A percentile compares a stretch with the other conserved stretches of the same genome.
These are phyloP conservation scores for Diddensiella caesifluorescens DNA, from an alignment of 805 yeast species.

Conservation along the genomic window DNA sequence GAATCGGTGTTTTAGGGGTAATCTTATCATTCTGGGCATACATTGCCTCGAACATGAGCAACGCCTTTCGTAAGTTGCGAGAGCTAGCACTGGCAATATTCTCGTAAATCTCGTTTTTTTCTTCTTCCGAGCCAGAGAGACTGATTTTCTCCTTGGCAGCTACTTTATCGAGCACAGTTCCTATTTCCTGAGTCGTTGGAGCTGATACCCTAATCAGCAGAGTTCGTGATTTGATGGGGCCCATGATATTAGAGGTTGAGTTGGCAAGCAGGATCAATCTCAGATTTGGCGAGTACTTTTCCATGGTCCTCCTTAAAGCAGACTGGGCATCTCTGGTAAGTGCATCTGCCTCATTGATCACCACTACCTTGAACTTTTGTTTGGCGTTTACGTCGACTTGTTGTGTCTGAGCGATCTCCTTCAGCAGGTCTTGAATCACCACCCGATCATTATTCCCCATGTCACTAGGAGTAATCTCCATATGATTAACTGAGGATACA, in stretches of 20 bases:
- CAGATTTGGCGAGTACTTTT: slow-evolving; percentile 82
- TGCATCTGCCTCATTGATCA: slow-evolving; percentile 88
- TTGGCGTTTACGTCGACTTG: slow-evolving; percentile 72
- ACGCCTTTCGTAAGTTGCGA: slow-evolving; percentile 71
- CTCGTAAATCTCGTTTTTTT: slow-evolving; percentile 40
- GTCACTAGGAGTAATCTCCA: slow-evolving; percentile 95
- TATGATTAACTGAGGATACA: slow-evolving; percentile 83
- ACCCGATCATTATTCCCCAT: slow-evolving; percentile 94
- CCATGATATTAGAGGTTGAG: slow-evolving; percentile 84
- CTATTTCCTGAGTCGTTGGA: slow-evolving; percentile 60
- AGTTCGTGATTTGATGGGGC: slow-evolving; percentile 93
- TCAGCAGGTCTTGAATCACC: slow-evolving; percentile 87
- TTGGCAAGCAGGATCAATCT: slow-evolving; percentile 81
- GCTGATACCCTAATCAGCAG: slow-evolving; percentile 81
- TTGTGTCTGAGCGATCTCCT: slow-evolving; percentile 92
- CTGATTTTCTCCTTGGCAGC: slow-evolving; percentile 50
- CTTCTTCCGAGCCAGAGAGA: slow-evolving; percentile 35
- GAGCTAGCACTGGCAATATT: slow-evolving; percentile 52
- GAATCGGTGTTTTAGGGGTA: slow-evolving; percentile 42
- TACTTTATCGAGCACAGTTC: slow-evolving; percentile 48
- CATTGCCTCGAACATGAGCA: slow-evolving; percentile 78
- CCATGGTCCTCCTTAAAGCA: slow-evolving; percentile 93
- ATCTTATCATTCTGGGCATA: slow-evolving; percentile 31
- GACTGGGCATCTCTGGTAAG: slow-evolving; percentile 92
- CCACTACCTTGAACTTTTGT: slow-evolving; percentile 43